phyloP scores from a whole-genome alignment of 2,329 filamentous ascomycete species.

The Tolypocladium tundrense region DNA sequence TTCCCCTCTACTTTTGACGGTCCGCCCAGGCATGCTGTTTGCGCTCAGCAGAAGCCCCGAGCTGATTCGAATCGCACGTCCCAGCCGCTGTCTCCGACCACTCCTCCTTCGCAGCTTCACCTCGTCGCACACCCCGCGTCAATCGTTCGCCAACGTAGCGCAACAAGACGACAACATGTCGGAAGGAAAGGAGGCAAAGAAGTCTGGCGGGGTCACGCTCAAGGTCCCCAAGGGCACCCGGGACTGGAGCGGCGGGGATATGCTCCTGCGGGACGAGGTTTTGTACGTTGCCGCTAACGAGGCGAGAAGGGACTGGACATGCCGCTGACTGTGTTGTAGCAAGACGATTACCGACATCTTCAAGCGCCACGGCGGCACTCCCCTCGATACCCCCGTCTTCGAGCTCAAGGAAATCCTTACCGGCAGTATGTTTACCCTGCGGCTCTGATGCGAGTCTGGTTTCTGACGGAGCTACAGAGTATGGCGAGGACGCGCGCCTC shows the following conservation, averaged over 20 bases:
- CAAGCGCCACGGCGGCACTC: slow-evolving; percentile 71
- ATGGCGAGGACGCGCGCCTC: slow-evolving; percentile 85
- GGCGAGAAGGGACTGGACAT: too few relatives aligned
- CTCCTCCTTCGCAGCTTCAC: slow-evolving; percentile 3
- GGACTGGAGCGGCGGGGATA: slow-evolving; percentile 72
- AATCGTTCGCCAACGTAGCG: neutral
- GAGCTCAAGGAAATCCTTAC: slow-evolving; percentile 74
- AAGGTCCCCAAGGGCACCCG: slow-evolving; percentile 89
- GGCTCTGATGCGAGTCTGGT: too few relatives aligned
- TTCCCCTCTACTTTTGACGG: slow-evolving; percentile 1
- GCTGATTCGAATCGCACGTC: slow-evolving; percentile 1
- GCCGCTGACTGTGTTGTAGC: slow-evolving; percentile 6
- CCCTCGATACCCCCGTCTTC: slow-evolving; percentile 75
- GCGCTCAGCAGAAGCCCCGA: slow-evolving; percentile 4
- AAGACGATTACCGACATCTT: slow-evolving; percentile 66
- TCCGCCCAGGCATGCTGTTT: slow-evolving; percentile 9
- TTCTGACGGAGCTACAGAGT: slow-evolving; percentile 35
- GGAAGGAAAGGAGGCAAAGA: slow-evolving; percentile 26
- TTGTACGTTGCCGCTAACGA: slow-evolving; percentile 28
- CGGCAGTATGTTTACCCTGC: neutral
- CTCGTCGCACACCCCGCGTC: neutral
- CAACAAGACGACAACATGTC: slow-evolving; percentile 17
- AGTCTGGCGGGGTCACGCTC: slow-evolving; percentile 46
- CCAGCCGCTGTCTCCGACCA: neutral
- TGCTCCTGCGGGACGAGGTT: slow-evolving; percentile 73